Evolutionary conservation across 2,329 filamentous ascomycete species (phyloP), one percentile per base, ranked within the genome.

Genomic region (Exophiala lecanii-corni): DNA sequence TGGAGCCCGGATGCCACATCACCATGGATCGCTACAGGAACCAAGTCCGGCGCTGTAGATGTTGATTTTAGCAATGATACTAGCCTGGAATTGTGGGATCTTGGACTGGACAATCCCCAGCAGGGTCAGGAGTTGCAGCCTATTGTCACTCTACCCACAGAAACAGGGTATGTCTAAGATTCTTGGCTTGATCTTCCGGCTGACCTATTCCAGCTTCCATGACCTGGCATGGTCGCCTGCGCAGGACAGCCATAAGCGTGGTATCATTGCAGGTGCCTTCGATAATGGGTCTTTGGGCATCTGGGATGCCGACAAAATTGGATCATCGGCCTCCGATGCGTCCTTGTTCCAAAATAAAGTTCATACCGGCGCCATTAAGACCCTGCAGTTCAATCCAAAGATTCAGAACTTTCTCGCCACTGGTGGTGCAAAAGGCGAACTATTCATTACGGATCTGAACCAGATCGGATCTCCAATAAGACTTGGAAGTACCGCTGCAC

Each of bases 1-100:
- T 98, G 92, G 91, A 95, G 88, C 56, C 85, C 89, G 18, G 86
- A 82, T 57, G 71, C 86, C 38, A 77, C 79, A 28, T 80, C 82
- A 56, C 89, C 91, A 57, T 75, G 94, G 56, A 74, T 98, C 53
- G 91, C 88, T 48, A 98, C 92, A 19, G 92, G 92, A 58, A 98
- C 92, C 35, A 83, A 89, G 57, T 89, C 92, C 49, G 92, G 92
- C 52, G 92, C 92, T 58, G 89, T 98, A 31, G 89, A 94, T 68
- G 89, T 87, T 57, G 89, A 97, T 67, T 98, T 98, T 69, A 97
- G 92, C 19, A 92, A 92, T 66, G 89, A 97, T 65, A 96, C 89
- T 53, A 91, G 91, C 70, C 73, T 98, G 45, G 92, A 98, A 72
- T 75, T 98, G 49, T 98, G 92, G 92, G 88, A 97, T 68, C 74